phyloP scores from a whole-genome alignment of 1,284 basidiomycete species.

The Puccinia hordei region DNA sequence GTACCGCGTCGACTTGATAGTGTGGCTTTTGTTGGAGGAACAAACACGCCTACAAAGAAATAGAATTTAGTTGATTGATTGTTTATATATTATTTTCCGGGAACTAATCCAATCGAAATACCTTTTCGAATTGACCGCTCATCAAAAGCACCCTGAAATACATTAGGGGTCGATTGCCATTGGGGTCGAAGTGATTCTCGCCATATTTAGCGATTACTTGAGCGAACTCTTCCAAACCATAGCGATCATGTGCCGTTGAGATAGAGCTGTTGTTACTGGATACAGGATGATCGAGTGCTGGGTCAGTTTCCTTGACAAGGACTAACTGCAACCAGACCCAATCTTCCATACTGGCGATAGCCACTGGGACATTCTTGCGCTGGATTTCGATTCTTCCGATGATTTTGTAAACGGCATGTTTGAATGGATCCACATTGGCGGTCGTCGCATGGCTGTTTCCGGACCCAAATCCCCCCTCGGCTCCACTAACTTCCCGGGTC shows the following conservation, averaged over 20 bases:
- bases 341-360: constrained; percentile 90
- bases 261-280: constrained; percentile 66
- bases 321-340: constrained; percentile 98
- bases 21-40: constrained; percentile 85
- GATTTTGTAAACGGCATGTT: constrained; percentile 90
- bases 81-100: not conserved
- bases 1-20: constrained; percentile 89
- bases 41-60: constrained; percentile 73
- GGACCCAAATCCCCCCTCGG: constrained; percentile 59
- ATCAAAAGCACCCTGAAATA: constrained; percentile 90
- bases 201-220: constrained; percentile 83
- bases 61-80: not conserved
- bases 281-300: constrained; percentile 26
- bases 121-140: constrained; percentile 91
- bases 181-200: constrained; percentile 85
- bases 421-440: constrained; percentile 75
- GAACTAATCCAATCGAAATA: constrained; percentile 56
- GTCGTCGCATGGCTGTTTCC: constrained; percentile 58
- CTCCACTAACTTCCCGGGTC: constrained; percentile 74
- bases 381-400: constrained; percentile 87
- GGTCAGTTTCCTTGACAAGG: constrained; percentile 65
- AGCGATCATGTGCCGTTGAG: constrained; percentile 62
- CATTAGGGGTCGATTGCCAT: constrained; percentile 67
- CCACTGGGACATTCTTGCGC: constrained; percentile 76
- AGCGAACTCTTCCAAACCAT: constrained; percentile 76